A percentile compares a stretch with the other conserved stretches of the same genome.
Conservation (phyloP, 352 stramenopile genomes). For the Pythium periplocum region DNA sequence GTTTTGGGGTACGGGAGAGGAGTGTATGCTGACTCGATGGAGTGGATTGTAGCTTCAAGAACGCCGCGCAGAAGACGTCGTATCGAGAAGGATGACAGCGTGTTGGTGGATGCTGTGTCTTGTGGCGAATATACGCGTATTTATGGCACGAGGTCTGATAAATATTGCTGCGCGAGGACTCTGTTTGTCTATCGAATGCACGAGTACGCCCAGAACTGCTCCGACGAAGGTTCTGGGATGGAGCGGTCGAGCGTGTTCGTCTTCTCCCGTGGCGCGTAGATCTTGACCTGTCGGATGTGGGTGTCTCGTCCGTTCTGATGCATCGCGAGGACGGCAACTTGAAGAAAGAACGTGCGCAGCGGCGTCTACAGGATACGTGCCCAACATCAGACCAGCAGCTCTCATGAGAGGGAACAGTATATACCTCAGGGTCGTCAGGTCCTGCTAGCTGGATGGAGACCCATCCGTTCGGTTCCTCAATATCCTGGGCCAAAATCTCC, state of each 20-base stretch:
- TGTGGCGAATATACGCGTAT: too few relatives aligned
- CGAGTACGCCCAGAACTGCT: slow-evolving; percentile 63
- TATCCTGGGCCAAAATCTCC: slow-evolving; percentile 88
- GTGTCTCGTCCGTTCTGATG: slow-evolving; percentile 98
- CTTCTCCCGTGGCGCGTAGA: slow-evolving; percentile 78
- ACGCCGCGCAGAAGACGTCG: slow-evolving; percentile 23
- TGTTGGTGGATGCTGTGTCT: too few relatives aligned
- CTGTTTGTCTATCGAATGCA: slow-evolving; percentile 36
- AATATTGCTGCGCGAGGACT: neutral
- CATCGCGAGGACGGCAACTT: slow-evolving; percentile 96
- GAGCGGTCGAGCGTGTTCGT: slow-evolving; percentile 41
- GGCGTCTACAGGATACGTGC: slow-evolving; percentile 20
- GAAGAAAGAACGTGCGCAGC: slow-evolving; percentile 92
- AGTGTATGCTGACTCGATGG: slow-evolving; percentile 1
- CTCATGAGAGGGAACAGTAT: too few relatives aligned
- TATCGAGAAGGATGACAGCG: slow-evolving; percentile 13
- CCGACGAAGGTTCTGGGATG: slow-evolving; percentile 50
- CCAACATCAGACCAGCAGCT: neutral
- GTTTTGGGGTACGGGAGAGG: slow-evolving; percentile 1
- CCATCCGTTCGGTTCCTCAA: slow-evolving; percentile 94
- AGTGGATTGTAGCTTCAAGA: slow-evolving; percentile 19
- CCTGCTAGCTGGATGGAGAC: slow-evolving; percentile 84
- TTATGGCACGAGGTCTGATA: too few relatives aligned
- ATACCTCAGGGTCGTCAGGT: slow-evolving; percentile 43
- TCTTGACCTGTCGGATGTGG: slow-evolving; percentile 92